Base-by-base conservation (phyloP, 129 eudicot species). In the Cynara cardunculus region DNA sequence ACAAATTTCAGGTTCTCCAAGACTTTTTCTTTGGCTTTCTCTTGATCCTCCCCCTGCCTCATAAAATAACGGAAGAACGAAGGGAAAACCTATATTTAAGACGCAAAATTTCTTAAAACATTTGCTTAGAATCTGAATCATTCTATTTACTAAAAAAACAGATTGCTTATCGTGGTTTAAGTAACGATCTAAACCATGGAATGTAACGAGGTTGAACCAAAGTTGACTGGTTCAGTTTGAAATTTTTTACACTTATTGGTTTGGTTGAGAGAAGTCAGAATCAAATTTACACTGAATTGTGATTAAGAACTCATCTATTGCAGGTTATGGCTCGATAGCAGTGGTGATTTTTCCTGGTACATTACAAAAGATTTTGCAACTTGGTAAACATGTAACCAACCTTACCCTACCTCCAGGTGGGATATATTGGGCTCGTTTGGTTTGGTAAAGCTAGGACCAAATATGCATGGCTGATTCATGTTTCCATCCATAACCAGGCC, bases 31-130 rank as follows among this genome's bases (percentile, higher is more conserved):
- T 62, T 69, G 7, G 87, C 87, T 46, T 89, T 83, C 27, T 85
- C 89, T 73, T 77, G 90, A 72, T 82, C 85, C 53, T 87, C 68
- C 56, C 77, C 89, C 31, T 82, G 68, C 14, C 77, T 75, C 31
- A 74, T 21, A 22, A 84, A 80, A 34, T 72, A 74, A 28, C 7
- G 8, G 78, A 86, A 69, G 9, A 87, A 30, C 53, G 90, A 84
- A 64, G 61, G 72, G 72, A 83, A 13, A 35, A 89, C 37, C 93
- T 89, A 74, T 82, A 53, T 31, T 53, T 56, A 24, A 56, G 44
- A 25, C 22, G 65, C 65, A 56, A 2, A 56, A 56, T 56, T n/a
- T 56, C 25, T 56, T 56, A 18, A 56, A 18, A n/a, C 10, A 56
- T n/a, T 56, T 56, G 9, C 65, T 56, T 56, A 56, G 65, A 56